Evolutionary conservation across 768 basidiomycete species (phyloP).

Genomic region (Tricholoma saponaceum): DNA sequence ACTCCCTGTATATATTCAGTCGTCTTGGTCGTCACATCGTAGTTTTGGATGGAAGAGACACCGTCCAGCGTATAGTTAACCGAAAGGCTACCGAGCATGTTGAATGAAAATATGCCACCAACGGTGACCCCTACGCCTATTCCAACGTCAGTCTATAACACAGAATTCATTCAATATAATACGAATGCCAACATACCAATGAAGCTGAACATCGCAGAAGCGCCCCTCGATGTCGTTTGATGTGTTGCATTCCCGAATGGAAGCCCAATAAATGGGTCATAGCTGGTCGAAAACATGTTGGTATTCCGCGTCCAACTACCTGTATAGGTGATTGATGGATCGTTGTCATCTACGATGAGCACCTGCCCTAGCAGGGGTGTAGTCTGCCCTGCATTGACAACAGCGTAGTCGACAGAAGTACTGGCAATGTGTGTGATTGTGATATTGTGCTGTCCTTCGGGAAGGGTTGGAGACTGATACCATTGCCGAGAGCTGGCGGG

Average conservation of each 20-base stretch:
- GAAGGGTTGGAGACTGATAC: slow-evolving; percentile 19
- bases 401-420: slow-evolving; percentile 18
- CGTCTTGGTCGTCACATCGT: neutral
- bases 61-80: slow-evolving; percentile 1
- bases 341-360: slow-evolving; percentile 21
- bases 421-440: slow-evolving; percentile 14
- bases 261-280: slow-evolving; percentile 11
- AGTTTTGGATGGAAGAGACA: neutral
- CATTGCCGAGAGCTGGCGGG: slow-evolving; percentile 19
- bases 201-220: slow-evolving; percentile 23
- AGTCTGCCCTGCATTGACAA: slow-evolving; percentile 15
- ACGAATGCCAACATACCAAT: slow-evolving; percentile 15
- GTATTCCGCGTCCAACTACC: slow-evolving; percentile 15
- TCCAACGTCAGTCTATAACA: too few relatives aligned
- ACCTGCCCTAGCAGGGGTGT: slow-evolving; percentile 15
- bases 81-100: neutral
- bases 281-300: slow-evolving; percentile 6
- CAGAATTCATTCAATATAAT: neutral
- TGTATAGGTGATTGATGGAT: slow-evolving; percentile 12
- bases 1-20: neutral
- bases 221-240: slow-evolving; percentile 15
- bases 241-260: slow-evolving; percentile 24
- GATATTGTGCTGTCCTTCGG: slow-evolving; percentile 17
- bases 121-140: neutral
- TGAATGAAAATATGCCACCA: neutral